These are phyloP conservation scores for Penicillium italicum DNA, from an alignment of 2,329 filamentous ascomycete genomes.

Conservation along the genomic window DNA sequence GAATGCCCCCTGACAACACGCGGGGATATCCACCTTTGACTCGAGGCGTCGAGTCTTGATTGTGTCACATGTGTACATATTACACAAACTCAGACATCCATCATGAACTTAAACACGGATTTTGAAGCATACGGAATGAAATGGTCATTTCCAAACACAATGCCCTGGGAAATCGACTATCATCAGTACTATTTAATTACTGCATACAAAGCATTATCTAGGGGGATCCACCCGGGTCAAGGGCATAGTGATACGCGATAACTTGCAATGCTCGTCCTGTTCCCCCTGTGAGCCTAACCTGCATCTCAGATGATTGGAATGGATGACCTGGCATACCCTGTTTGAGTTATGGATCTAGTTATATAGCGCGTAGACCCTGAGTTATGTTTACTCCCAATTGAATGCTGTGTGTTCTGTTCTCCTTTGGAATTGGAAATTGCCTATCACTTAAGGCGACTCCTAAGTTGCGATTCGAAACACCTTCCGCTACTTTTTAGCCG, in stretches of 20 bases:
- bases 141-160: neutral
- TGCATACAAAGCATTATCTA: neutral
- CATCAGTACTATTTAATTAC: neutral
- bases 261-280: slow-evolving; percentile 10
- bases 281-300: neutral
- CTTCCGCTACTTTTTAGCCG: neutral
- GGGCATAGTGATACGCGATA: slow-evolving; percentile 5
- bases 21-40: neutral
- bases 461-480: neutral
- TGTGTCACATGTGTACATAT: neutral
- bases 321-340: slow-evolving; percentile 16
- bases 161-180: neutral
- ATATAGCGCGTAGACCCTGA: slow-evolving; percentile 24
- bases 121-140: neutral
- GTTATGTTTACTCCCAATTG: neutral
- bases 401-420: neutral
- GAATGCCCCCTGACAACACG: slow-evolving; percentile 3
- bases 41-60: neutral
- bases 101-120: neutral
- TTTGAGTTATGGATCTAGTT: slow-evolving; percentile 5
- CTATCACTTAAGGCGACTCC: neutral
- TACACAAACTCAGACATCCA: neutral
- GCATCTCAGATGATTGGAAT: slow-evolving; percentile 18
- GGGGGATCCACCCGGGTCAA: slow-evolving; percentile 1
- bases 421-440: neutral